phyloP scores from a whole-genome alignment of 2,329 filamentous ascomycete genomes.

The Diaporthe ampelina region DNA sequence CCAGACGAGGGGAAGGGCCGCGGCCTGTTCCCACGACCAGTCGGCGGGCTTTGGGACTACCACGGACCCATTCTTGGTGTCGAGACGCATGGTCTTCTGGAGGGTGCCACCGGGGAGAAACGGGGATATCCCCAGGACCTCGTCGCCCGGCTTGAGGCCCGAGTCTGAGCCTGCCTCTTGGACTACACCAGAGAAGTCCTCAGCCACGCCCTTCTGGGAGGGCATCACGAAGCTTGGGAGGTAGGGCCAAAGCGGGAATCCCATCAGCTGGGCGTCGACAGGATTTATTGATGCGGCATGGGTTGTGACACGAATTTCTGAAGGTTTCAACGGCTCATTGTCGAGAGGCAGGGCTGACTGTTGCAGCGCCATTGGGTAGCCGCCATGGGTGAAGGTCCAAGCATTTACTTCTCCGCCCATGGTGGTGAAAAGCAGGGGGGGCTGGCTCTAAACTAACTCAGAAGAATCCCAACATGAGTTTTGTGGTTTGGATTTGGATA shows the following conservation, averaged over 20 bases:
- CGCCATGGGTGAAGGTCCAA: constrained; percentile 17
- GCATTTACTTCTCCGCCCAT: neutral
- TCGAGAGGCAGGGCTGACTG: neutral
- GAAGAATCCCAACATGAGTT: neutral
- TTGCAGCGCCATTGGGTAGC: neutral
- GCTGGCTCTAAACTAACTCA: no score
- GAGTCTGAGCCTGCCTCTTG: constrained; percentile 38
- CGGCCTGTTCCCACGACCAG: constrained; percentile 42
- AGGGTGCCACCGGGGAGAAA: constrained; percentile 40
- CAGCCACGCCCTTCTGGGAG: constrained; percentile 39
- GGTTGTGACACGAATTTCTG: constrained; percentile 39
- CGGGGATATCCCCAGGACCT: constrained; percentile 40
- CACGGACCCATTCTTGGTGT: constrained; percentile 32
- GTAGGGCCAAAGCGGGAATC: constrained; percentile 33
- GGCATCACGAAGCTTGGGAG: constrained; percentile 22
- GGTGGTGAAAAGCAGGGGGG: neutral
- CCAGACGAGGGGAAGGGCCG: constrained; percentile 43
- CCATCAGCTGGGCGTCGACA: constrained; percentile 44
- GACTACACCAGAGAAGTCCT: constrained; percentile 42
- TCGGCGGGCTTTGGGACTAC: constrained; percentile 41
- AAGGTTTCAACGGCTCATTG: constrained; percentile 10
- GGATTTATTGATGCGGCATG: constrained; percentile 43
- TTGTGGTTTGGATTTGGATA: neutral
- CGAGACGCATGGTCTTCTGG: constrained; percentile 35
- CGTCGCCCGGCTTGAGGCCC: constrained; percentile 40